Base-by-base conservation (phyloP, 257 asterid genomes). In the Craterostigma plantagineum region DNA sequence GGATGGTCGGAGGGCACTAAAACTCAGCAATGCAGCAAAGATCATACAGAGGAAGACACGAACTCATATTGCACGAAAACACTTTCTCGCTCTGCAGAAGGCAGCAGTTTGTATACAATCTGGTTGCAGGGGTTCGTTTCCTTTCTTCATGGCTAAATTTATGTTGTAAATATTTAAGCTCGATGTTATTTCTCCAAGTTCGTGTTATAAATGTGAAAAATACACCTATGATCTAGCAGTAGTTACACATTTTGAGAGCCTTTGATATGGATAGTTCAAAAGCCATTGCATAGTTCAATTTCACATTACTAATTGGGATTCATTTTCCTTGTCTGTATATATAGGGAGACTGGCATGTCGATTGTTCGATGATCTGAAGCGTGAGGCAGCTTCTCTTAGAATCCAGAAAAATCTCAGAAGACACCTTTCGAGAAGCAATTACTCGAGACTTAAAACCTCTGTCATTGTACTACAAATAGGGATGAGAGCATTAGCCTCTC, bases 1-100 rank as follows among this genome's bases (percentile, higher is more conserved):
- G 54, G 98, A 90, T 79, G 92, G 91, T 38, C 90, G 70, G 16
- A 66, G 93, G 66, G 83, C 93, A 18, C 71, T 58, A 42, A 90
- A 77, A 66, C 86, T 83, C 36, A 68, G 65, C 46, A 67, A 39
- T 67, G 95, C 98, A 48, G 93, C 92, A 56, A 83, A 67, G 75
- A 75, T 43, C 52, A 77, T 90, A 48, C 98, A 90, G 63, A 68
- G 85, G 77, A 73, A 67, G 68, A 67, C 61, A 27, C 70, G 83
- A 70, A 70, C 84, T 52, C 74, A 80, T 60, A 78, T 73, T 52
- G 66, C 93, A 9, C 68, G 83, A 52, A 90, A 61, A 47, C 69
- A 79, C 59, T 83, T 76, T 59, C 60, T 69, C 57, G 82, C 83
- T 53, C 53, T 90, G 85, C 92, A 63, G 61, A 58, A 69, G 51